Evolutionary conservation across 164 flowering plant genomes (phyloP), one percentile per base, ranked within the genome.

Genomic region (Chimonanthus praecox): DNA sequence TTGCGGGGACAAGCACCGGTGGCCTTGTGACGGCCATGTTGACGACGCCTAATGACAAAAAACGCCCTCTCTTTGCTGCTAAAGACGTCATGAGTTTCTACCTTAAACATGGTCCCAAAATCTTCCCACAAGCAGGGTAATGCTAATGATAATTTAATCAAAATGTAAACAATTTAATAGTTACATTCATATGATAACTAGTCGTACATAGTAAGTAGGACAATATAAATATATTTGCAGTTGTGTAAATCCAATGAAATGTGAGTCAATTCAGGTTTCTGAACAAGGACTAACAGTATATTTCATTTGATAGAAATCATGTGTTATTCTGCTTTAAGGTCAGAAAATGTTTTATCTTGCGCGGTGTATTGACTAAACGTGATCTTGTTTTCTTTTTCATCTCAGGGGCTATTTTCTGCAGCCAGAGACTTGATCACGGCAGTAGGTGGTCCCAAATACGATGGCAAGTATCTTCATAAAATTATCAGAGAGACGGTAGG

Each of bases 391-490:
- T 11, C 15, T 64, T 65, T 13, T 44, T 65, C 16, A 13, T 21
- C 10, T 33, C 21, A 67, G 49, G 6, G 71, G 71, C 3, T 21
- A 18, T 20, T 69, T 3, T 5, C 60, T 50, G 6, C 6, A 13
- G 15, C 13, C 16, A 50, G 20, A 49, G 20, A 49, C 45, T 0
- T 72, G 5, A 1, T 79, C 20, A 77, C 73, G 66, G 68, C 60
- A 3, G 10, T 80, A 7, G 4, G 4, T 1, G 81, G 87, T 6
- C 86, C 90, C 3, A 83, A 76, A 58, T 86, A 84, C 54, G 70
- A 84, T 48, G 89, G 90, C 7, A 75, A 82, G 58, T 83, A 86
- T 67, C 83, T 84, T 49, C 85, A 72, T 16, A 5, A 7, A 0
- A 72, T 79, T 5, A 3, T 75, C 3, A 44, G 21, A 58, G 68